Conservation (phyloP, 768 basidiomycete genomes). For the Macrolepiota fuliginosa region DNA sequence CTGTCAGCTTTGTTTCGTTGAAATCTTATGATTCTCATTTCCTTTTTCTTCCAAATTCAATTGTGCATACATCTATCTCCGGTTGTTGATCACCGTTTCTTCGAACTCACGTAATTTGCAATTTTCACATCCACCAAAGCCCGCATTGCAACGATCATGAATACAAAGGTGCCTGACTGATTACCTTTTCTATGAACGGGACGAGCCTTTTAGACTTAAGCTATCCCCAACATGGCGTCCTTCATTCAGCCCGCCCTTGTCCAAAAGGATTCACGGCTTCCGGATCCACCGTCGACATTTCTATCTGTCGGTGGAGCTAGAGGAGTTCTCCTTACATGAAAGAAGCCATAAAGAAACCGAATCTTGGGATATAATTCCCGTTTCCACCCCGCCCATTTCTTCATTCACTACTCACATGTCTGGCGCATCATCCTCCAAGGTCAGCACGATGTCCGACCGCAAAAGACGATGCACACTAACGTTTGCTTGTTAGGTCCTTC, state of each 20-base stretch:
- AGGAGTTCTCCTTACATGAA: not conserved
- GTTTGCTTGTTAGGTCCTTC: slow-evolving; percentile 17
- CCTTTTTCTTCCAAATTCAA: not conserved
- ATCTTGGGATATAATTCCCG: not conserved
- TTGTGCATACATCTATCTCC: not conserved
- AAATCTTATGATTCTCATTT: not conserved
- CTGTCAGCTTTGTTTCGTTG: not conserved
- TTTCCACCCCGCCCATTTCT: no score
- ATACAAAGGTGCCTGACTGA: not conserved
- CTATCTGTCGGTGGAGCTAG: not conserved
- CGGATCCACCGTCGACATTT: not conserved
- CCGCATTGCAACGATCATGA: not conserved
- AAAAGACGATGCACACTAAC: not conserved
- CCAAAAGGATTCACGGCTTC: not conserved
- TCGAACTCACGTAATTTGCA: not conserved
- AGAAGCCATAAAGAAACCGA: not conserved
- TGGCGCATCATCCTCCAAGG: not conserved
- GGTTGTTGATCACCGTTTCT: not conserved
- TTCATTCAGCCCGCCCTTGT: not conserved
- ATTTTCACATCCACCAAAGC: not conserved
- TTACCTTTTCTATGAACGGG: not conserved
- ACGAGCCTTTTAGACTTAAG: not conserved
- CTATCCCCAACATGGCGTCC: not conserved
- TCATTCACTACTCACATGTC: not conserved
- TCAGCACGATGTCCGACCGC: not conserved